Evolutionary conservation across 2,329 filamentous ascomycete genomes (phyloP).

Genomic region (Calonectria crousiana): DNA sequence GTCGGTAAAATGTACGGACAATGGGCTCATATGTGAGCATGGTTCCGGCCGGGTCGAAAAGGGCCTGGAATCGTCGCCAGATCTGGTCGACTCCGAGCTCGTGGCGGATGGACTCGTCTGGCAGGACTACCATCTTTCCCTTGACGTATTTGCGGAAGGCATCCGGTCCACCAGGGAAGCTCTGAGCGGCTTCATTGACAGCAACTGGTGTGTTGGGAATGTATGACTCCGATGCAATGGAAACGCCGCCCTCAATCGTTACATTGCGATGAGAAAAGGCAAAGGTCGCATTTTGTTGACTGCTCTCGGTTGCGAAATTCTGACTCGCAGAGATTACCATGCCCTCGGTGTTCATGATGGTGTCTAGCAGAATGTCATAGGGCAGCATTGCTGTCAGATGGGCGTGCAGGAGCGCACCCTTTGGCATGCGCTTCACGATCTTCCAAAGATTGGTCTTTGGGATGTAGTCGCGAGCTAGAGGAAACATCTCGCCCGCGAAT

Average conservation of each 20-base stretch:
- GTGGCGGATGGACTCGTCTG: constrained; percentile 2
- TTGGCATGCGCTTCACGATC: constrained; percentile 4
- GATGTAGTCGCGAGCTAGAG: not conserved
- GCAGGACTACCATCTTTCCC: not conserved
- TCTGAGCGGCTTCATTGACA: not conserved
- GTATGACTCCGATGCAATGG: not conserved
- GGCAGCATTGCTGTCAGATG: constrained; percentile 14
- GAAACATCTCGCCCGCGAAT: constrained; percentile 11
- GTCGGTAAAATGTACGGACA: constrained; percentile 6
- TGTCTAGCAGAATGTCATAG: not conserved
- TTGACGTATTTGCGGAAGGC: constrained; percentile 3
- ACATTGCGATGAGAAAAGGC: not conserved
- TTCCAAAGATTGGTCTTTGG: constrained; percentile 11
- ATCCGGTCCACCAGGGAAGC: not conserved
- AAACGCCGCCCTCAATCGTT: not conserved
- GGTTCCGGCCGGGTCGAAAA: not conserved
- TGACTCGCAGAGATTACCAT: constrained; percentile 4
- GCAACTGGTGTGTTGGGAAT: not conserved
- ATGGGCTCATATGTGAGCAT: constrained; percentile 6
- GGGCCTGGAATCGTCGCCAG: constrained; percentile 5
- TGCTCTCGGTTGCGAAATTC: not conserved
- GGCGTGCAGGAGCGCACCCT: constrained; percentile 8
- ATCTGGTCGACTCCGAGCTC: constrained; percentile 7
- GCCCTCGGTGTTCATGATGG: constrained; percentile 5
- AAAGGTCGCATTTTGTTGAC: not conserved